Conservation (phyloP, 2,329 filamentous ascomycete genomes). For the Lecanicillium sp. region DNA sequence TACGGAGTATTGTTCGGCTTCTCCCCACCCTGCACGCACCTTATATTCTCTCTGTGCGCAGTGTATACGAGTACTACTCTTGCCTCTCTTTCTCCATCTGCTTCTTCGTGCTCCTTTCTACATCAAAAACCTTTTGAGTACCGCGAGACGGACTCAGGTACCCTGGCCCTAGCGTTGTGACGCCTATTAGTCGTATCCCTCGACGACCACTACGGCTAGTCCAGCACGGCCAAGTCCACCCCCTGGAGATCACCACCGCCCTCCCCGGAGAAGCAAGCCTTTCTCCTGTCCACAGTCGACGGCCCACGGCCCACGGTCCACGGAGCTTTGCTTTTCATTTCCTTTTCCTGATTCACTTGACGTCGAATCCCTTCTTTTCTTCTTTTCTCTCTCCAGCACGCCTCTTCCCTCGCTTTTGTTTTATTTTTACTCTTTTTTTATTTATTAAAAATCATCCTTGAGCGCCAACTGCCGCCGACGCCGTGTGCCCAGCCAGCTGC, state of each 20-base stretch:
- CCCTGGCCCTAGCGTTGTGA: too few species aligned
- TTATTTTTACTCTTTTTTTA: neutral
- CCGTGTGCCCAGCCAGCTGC: neutral
- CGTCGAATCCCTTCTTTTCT: slow-evolving; percentile 1
- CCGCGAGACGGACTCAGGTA: too few species aligned
- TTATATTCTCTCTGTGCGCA: too few species aligned
- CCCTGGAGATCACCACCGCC: slow-evolving; percentile 3
- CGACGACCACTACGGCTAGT: slow-evolving; percentile 1
- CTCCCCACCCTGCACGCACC: too few species aligned
- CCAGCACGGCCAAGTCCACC: neutral
- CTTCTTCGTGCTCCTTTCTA: neutral
- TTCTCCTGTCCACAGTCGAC: neutral
- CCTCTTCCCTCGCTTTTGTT: neutral
- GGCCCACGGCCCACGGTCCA: too few species aligned
- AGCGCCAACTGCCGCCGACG: neutral
- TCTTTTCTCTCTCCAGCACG: neutral
- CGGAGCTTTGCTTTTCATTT: slow-evolving; percentile 1
- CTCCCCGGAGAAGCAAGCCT: too few species aligned
- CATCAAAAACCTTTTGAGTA: too few species aligned
- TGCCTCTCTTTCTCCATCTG: neutral
- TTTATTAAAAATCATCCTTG: too few species aligned
- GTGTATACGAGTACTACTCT: too few species aligned
- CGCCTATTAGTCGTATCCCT: too few species aligned
- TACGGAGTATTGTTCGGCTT: too few species aligned
- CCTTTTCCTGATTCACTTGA: slow-evolving; percentile 9